Evolutionary conservation across 1,139 yeast genomes (phyloP).

Genomic region (Taphrina populina): DNA sequence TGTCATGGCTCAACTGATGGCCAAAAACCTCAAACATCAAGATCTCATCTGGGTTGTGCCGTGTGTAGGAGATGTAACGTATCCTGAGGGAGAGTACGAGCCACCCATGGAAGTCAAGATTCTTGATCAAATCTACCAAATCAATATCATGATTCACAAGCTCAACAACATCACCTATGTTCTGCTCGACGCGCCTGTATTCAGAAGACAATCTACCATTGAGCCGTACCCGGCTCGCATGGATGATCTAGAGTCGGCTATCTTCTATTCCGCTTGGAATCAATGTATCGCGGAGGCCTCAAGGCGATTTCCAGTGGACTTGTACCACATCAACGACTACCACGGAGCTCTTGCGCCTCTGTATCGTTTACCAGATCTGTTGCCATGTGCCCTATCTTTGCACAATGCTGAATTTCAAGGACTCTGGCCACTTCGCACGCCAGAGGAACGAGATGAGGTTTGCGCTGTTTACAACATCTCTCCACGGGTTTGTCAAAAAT

Average conservation of each 20-base stretch:
- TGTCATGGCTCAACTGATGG: slow-evolving; percentile 37
- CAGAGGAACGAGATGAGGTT: slow-evolving; percentile 34
- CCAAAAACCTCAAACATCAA: slow-evolving; percentile 33
- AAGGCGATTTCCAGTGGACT: slow-evolving; percentile 36
- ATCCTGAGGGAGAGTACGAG: slow-evolving; percentile 34
- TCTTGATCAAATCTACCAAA: slow-evolving; percentile 35
- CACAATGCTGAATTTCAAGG: slow-evolving; percentile 38
- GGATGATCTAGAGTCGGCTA: slow-evolving; percentile 37
- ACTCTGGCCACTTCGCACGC: slow-evolving; percentile 36
- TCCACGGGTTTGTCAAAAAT: slow-evolving; percentile 30
- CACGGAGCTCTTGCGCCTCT: slow-evolving; percentile 37
- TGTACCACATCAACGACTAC: slow-evolving; percentile 37
- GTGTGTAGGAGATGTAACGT: slow-evolving; percentile 35
- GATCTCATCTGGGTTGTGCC: slow-evolving; percentile 37
- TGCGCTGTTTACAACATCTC: slow-evolving; percentile 35
- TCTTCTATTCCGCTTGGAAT: slow-evolving; percentile 37
- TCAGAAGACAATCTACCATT: slow-evolving; percentile 31
- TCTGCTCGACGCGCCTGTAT: slow-evolving; percentile 36
- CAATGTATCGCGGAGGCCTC: slow-evolving; percentile 37
- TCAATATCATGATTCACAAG: slow-evolving; percentile 33
- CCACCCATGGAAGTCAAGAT: slow-evolving; percentile 36
- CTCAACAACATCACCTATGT: slow-evolving; percentile 36
- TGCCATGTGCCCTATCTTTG: slow-evolving; percentile 35
- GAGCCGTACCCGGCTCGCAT: slow-evolving; percentile 37
- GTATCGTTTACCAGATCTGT: slow-evolving; percentile 34